A percentile compares a stretch with the other conserved stretches of the same genome.
Conservation (phyloP, 208 protist genomes). For the Herpetomonas tarakana region DNA sequence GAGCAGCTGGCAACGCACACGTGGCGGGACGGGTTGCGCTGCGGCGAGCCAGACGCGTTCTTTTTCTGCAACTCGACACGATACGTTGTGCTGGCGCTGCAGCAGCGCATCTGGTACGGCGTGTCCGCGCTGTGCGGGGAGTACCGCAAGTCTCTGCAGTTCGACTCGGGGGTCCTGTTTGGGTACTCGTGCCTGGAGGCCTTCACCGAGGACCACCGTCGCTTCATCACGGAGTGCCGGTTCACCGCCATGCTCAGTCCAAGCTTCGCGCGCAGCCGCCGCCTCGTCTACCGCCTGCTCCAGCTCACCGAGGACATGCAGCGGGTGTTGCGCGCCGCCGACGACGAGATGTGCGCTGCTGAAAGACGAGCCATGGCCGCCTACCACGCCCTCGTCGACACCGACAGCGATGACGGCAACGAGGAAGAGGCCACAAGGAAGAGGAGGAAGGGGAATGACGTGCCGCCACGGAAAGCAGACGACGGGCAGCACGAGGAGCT, state of each 20-base stretch:
- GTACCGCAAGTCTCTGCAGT: constrained; percentile 38
- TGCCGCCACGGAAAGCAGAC: neutral
- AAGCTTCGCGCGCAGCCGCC: constrained; percentile 33
- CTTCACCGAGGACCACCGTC: constrained; percentile 53
- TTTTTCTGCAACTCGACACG: constrained; percentile 67
- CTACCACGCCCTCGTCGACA: constrained; percentile 23
- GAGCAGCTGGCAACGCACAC: constrained; percentile 52
- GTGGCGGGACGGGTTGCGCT: constrained; percentile 52
- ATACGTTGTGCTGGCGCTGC: constrained; percentile 46
- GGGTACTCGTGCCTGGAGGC: constrained; percentile 39
- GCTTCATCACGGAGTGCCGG: constrained; percentile 62
- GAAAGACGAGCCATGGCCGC: constrained; percentile 26
- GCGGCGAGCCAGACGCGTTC: constrained; percentile 53
- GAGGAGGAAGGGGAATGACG: neutral
- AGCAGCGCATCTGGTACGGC: constrained; percentile 59
- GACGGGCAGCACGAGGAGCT: neutral
- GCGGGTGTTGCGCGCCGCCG: constrained; percentile 26
- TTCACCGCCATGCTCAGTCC: constrained; percentile 54
- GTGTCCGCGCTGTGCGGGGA: constrained; percentile 25
- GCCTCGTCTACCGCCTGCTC: constrained; percentile 54
- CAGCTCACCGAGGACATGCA: constrained; percentile 53
- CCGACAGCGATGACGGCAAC: constrained; percentile 9
- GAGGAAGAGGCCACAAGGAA: neutral
- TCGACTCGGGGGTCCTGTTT: constrained; percentile 58
- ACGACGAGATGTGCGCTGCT: constrained; percentile 12